Evolutionary conservation across 1,284 basidiomycete genomes (phyloP), one percentile per base, ranked within the genome.

Genomic region (Fomes fomentarius): DNA sequence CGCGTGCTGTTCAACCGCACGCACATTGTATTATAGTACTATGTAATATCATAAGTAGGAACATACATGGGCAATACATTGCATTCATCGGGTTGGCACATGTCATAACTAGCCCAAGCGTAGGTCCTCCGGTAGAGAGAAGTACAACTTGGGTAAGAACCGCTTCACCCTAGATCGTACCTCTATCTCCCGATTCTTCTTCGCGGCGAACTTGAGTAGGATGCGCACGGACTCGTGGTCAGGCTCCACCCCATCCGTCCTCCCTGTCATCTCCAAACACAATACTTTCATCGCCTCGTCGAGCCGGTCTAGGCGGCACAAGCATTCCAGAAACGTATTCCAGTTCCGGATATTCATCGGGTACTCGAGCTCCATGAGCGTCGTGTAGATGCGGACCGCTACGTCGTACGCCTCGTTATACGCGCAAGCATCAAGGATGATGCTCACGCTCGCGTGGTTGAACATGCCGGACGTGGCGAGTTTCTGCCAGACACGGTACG

Each of bases 361-460:
- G 62, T 85, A 85, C 6, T 76, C 74, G 46, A 78, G 76, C 39
- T 72, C 71, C 21, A 70, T 66, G n/a, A 91, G 74, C 67, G 79
- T 79, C 12, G 66, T 60, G 68, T 80, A 80, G 31, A 88, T 80
- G 47, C 77, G 73, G 46, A 72, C 71, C 0, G 85, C 87, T n/a
- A 78, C 70, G 17, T 72, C 71, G 60, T 76, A 68, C 21, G 81
- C 74, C 8, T 78, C 75, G 6, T 84, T 78, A 61, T 78, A 83
- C 1, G 89, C 91, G 63, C 92, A 95, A 0, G 89, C 85, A 66
- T 97, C 94, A 40, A 97, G 73, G 50, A 95, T 84, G 70, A 96
- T 89, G 66, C 84, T 89, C 45, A 98, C 78, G 55, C 85, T 88
- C 39, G 81, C 74, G 31, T 84, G 75, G 69, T 90, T 85, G 63